phyloP scores from a whole-genome alignment of 1,284 basidiomycete genomes.

The Irpex rosettiformis region DNA sequence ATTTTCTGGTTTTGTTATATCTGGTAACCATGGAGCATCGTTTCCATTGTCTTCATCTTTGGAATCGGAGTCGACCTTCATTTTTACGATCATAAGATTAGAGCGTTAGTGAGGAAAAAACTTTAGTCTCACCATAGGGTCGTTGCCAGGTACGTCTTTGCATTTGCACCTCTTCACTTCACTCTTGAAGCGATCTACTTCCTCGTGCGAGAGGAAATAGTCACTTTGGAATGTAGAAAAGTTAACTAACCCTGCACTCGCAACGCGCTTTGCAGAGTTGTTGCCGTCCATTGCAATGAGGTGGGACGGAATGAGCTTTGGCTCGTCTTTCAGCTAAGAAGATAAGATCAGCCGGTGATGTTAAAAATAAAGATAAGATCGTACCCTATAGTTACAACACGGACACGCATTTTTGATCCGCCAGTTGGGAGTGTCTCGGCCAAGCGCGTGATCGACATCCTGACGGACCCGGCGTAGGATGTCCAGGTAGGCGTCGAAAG shows the following conservation, averaged over 20 bases:
- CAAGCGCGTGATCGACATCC: conserved; percentile 19
- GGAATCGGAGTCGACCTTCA: background rate
- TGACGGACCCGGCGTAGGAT: conserved; percentile 9
- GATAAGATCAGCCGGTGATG: background rate
- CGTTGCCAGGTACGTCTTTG: no score
- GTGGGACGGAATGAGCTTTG: conserved; percentile 12
- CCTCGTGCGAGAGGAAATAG: conserved; percentile 17
- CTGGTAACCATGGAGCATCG: background rate
- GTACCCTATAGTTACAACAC: conserved; percentile 22
- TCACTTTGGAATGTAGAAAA: conserved; percentile 5
- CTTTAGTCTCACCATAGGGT: no score
- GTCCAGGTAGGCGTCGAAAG: conserved; percentile 30
- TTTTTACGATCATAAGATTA: no score
- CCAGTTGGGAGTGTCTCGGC: conserved; percentile 10
- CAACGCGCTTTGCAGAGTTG: conserved; percentile 25
- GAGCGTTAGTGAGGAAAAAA: no score
- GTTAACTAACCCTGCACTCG: background rate
- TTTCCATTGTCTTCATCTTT: background rate
- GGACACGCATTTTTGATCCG: conserved; percentile 25
- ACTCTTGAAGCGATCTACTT: background rate
- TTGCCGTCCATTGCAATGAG: conserved; percentile 28
- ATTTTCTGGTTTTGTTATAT: background rate
- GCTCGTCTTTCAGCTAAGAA: conserved; percentile 21
- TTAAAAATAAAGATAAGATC: background rate
- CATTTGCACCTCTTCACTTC: background rate